Base-by-base conservation (phyloP, 345 rosid genomes). In the Barbarea vulgaris region DNA sequence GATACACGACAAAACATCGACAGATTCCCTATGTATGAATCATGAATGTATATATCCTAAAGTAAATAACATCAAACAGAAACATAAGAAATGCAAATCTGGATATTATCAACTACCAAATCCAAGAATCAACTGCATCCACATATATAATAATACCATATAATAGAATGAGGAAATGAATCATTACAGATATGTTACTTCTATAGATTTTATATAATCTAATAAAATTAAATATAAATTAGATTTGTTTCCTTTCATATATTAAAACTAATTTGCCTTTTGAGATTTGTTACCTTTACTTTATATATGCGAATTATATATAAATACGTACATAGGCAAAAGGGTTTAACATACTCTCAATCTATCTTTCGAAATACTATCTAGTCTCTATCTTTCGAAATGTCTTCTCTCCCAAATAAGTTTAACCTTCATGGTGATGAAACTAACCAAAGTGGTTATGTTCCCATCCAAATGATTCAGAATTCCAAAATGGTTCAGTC, bases 401-500 rank as follows among this genome's bases (percentile, higher is more conserved):
- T 67, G 79, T 51, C 62, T 10, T 67, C 37, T 4, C 6, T 47
- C 17, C 68, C 68, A 51, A 25, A 25, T 8, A 39, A 4, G 1
- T 75, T 48, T 3, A 39, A 68, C 13, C n/a, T 42, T 41, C 12
- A 28, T 8, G 10, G 36, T 67, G 69, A 52, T 39, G 56, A 42
- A 10, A 6, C 17, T 3, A 25, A 66, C 42, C 22, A 28, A 30
- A 11, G 0, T 59, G 30, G 34, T 7, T 11, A 30, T 31, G 15
- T 9, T 76, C 39, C 66, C 3, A 13, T n/a, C 14, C 53, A 61
- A 36, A 62, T 36, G 51, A 39, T 25, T 62, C 56, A 68, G 2
- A 52, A 67, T 2, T 52, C 79, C 12, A 15, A 28, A 3, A 19
- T 60, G 64, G 12, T 61, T 59, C 46, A 18, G 9, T 50, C 79